Evolutionary conservation across 805 yeast genomes (phyloP), one percentile per base, ranked within the genome.

Genomic region (Torulaspora microellipsoides): DNA sequence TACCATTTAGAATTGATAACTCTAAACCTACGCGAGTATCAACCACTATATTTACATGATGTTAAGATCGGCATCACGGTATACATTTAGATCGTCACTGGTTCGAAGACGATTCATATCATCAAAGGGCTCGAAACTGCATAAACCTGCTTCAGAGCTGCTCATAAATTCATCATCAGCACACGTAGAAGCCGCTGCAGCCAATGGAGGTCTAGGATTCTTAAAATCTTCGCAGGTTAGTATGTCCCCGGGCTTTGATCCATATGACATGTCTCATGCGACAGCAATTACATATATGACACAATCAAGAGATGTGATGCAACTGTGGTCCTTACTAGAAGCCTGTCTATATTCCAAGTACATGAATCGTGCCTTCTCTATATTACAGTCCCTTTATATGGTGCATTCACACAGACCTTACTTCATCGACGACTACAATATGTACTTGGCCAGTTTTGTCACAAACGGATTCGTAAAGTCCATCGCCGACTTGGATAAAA

Each of bases 271-370:
- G 38, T 52, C 64, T 2, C 57, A 51, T 4, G 51, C 56, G 1
- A 42, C 53, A 3, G 48, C 48, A 2, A 45, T 46, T 15, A 34
- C 32, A 15, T 32, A 41, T 11, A 50, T 52, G 49, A 47, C 52
- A 8, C 53, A 54, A 34, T 59, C 83, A 5, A 76, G 75, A 56
- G 83, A 79, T 49, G 75, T 77, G n/a, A 69, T 72, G 41, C 83
- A 83, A 54, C 69, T 83, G 14, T 88, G 90, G 80, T 77, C 90
- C 2, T 65, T 88, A 29, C 70, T 87, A 32, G 95, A 88, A 54
- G 91, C 93, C 0, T 82, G 90, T 51, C 58, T 88, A 27, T 77
- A 79, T 34, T 75, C 84, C 28, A 73, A 74, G 41, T 83, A 85
- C 57, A 76, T 73, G 52, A 76, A 73, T 15, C 71, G 96, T 56